Evolutionary conservation across 1,284 basidiomycete genomes (phyloP).

Genomic region (Ustilago cynodontis): DNA sequence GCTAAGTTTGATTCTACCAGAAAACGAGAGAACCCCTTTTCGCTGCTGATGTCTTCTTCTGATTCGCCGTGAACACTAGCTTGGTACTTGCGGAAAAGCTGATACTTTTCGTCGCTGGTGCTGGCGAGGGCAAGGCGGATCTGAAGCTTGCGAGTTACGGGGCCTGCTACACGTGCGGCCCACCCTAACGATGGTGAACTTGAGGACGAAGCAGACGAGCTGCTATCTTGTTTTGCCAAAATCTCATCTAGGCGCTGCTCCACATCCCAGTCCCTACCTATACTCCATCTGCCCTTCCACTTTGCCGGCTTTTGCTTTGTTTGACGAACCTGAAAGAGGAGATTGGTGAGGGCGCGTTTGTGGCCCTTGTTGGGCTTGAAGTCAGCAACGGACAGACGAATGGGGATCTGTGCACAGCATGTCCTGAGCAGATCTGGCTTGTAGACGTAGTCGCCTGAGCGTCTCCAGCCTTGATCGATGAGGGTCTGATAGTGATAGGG

Average conservation of each 20-base stretch:
- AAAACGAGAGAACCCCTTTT: conserved; percentile 59
- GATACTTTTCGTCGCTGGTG: conserved; percentile 61
- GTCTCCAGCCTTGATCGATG: conserved; percentile 64
- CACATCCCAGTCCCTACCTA: conserved; percentile 33
- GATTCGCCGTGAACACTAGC: conserved; percentile 56
- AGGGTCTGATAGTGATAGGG: conserved; percentile 61
- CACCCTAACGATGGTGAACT: conserved; percentile 13
- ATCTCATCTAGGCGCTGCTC: conserved; percentile 41
- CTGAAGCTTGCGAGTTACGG: conserved; percentile 31
- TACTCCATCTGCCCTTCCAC: conserved; percentile 60
- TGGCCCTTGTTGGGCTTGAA: conserved; percentile 48
- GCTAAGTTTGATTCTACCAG: conserved; percentile 51
- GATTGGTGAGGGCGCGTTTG: conserved; percentile 46
- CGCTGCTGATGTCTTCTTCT: conserved; percentile 48
- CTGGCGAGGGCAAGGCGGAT: conserved; percentile 36
- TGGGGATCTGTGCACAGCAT: conserved; percentile 64
- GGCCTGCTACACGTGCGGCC: conserved; percentile 42
- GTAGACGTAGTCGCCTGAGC: conserved; percentile 64
- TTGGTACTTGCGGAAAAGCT: conserved; percentile 64
- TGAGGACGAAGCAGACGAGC: background rate
- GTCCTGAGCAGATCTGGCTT: conserved; percentile 62
- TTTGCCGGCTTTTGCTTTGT: conserved; percentile 42
- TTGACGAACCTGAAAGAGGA: conserved; percentile 45
- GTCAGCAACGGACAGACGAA: conserved; percentile 45
- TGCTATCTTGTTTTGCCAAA: background rate